Conservation (phyloP, 1,284 basidiomycete species). For the Cryptococcus jaspeensis region DNA sequence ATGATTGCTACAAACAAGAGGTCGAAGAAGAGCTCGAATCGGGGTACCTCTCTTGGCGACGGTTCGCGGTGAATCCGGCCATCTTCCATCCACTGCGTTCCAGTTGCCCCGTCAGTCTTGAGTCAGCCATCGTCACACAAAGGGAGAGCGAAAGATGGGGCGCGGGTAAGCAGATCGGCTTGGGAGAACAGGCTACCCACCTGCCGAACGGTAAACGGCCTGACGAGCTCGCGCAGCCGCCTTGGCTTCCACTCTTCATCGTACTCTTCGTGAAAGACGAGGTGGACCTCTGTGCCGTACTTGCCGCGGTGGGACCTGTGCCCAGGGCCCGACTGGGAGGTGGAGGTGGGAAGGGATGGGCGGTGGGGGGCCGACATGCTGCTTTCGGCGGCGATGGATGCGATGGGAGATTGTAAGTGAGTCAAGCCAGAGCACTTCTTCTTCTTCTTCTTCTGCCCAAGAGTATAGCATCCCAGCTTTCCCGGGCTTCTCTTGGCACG, state of each 20-base stretch:
- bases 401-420: too few relatives aligned
- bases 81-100: background rate
- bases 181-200: slow-evolving; percentile 13
- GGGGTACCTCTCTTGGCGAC: slow-evolving; percentile 27
- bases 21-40: slow-evolving; percentile 53
- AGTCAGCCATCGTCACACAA: background rate
- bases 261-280: too few relatives aligned
- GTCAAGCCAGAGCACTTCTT: too few relatives aligned
- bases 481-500: too few relatives aligned
- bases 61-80: slow-evolving; percentile 30
- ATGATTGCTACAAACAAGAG: slow-evolving; percentile 52
- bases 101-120: background rate
- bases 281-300: too few relatives aligned
- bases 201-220: slow-evolving; percentile 29
- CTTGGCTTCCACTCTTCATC: slow-evolving; percentile 11
- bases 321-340: too few relatives aligned
- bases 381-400: too few relatives aligned
- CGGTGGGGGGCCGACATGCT: too few relatives aligned
- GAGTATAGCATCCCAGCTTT: too few relatives aligned
- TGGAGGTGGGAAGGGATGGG: too few relatives aligned
- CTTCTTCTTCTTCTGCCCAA: too few relatives aligned
- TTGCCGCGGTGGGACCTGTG: too few relatives aligned
- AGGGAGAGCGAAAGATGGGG: background rate
- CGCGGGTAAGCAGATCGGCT: background rate
- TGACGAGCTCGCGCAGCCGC: slow-evolving; percentile 24